Base-by-base conservation (phyloP, 2,329 filamentous ascomycete genomes). In the Talaromyces verruculosus region DNA sequence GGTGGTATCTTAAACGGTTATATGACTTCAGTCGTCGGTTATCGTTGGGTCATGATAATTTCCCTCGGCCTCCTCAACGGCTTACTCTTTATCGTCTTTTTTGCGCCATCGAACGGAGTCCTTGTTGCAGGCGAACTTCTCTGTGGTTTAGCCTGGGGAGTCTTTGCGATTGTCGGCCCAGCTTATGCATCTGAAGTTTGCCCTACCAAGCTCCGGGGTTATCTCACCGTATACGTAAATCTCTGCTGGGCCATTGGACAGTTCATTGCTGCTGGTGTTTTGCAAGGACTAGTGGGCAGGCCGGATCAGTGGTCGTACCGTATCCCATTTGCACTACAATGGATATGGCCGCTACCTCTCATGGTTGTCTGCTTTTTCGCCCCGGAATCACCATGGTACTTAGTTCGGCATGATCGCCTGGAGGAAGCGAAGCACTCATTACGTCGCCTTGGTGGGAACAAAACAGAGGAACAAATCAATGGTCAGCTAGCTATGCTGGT, bases 401-500 rank as follows among this genome's bases (percentile, higher is more conserved):
- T 69, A 17, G 64, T 66, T 33, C 66, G 64, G 39, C 43, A 67
- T 11, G 64, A 65, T 47, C 62, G 63, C 41, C 13, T 69, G 3
- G 66, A 69, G 10, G 66, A 64, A 25, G 67, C 67, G 7, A 67
- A 57, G 19, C 63, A 60, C 8, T 64, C 63, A 10, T 35, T 69
- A 15, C 64, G 63, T 7, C 67, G 67, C 15, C 66, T 69, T 4
- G 64, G 45, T 30, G 67, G 67, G n/a, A 57, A 53, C 22, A 70
- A 68, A 43, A 69, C 71, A 82, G 45, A 82, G 82, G 3, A 82
- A 81, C 5, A 82, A 83, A 70, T 83, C 79, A 6, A 96, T 68
- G 91, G 95, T 79, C 95, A 91, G 0, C 83, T 96, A 57, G 89
- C 91, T 71, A 95, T 96, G 91, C 96, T 97, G 90, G 87, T 92